A percentile compares a stretch with the other conserved stretches of the same genome.
These are phyloP conservation scores for Ceratocystis cacaofunesta DNA, from an alignment of 2,329 filamentous ascomycete genomes.

Conservation along the genomic window DNA sequence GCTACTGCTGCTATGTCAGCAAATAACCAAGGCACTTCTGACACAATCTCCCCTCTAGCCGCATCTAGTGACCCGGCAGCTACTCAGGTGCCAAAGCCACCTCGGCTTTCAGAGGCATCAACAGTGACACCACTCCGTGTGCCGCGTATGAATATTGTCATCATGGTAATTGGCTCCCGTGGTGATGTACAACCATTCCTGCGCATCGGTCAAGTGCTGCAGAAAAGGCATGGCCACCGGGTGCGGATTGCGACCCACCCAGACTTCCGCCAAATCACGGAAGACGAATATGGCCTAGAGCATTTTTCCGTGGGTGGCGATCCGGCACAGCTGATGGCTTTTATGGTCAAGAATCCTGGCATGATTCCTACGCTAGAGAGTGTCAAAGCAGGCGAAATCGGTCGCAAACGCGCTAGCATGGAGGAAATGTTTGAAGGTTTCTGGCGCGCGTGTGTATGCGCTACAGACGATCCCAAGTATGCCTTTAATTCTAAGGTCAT, in stretches of 20 bases:
- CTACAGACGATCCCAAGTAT: slow-evolving; percentile 54
- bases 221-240: slow-evolving; percentile 55
- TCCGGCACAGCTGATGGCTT: slow-evolving; percentile 69
- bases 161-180: slow-evolving; percentile 69
- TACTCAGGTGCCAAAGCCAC: slow-evolving; percentile 12
- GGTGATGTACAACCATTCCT: slow-evolving; percentile 73
- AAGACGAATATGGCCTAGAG: slow-evolving; percentile 58
- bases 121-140: slow-evolving; percentile 2
- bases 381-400: slow-evolving; percentile 59
- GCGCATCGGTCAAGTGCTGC: slow-evolving; percentile 56
- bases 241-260: slow-evolving; percentile 69
- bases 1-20: not conserved
- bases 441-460: slow-evolving; percentile 63
- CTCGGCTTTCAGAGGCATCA: slow-evolving; percentile 11
- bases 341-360: slow-evolving; percentile 76
- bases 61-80: not conserved
- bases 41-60: not conserved
- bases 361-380: slow-evolving; percentile 61
- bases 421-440: slow-evolving; percentile 72
- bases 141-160: slow-evolving; percentile 52
- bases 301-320: slow-evolving; percentile 72
- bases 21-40: not conserved
- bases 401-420: slow-evolving; percentile 52
- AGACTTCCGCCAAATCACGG: slow-evolving; percentile 54
- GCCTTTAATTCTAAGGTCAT: slow-evolving; percentile 48